Evolutionary conservation across 192 early-diverging fungal species (phyloP), one percentile per base, ranked within the genome.

Genomic region (Entrophospora sp.): DNA sequence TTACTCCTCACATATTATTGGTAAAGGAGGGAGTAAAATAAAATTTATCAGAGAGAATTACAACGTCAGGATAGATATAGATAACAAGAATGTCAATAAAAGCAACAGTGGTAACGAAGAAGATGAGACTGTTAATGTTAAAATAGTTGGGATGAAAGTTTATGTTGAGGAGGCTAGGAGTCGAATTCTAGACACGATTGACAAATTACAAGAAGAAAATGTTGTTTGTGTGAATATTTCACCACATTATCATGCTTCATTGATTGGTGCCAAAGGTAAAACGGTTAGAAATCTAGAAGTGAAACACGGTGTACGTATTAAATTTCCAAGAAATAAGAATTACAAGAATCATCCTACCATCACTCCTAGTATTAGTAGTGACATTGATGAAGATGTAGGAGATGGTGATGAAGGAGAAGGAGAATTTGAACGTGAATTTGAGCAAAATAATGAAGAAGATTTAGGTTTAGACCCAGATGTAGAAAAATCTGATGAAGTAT

Each of bases 1-100:
- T 49, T 79, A 74, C 61, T 84, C 79, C 66, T 78, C 82, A 24
- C 89, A 84, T 70, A 79, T 98, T 22, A 93, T 97, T 66, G 96
- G 96, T n/a, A 91, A 91, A 68, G 86, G 85, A 24, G 93, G 94
- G 65, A 86, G 85, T 66, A 81, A 84, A 63, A 82, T 98, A 55
- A 89, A 83, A 67, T 83, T 84, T 48, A 63, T 96, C 32, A 90
- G 84, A 63, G 83, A 87, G 14, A 85, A 88, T 69, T 81, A 84
- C 64, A 81, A 83, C 60, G 89, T 98, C 44, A 80, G 74, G 28
- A 76, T 90, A 64, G 88, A 89, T 61, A 74, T 88, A 53, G 76
- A 76, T 27, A n/a, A n/a, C n/a, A n/a, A n/a, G n/a, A n/a, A n/a
- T n/a, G n/a, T n/a, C n/a, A n/a, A n/a, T n/a, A n/a, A n/a, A n/a